Evolutionary conservation across 768 basidiomycete species (phyloP).

Genomic region (Collybia sordida): DNA sequence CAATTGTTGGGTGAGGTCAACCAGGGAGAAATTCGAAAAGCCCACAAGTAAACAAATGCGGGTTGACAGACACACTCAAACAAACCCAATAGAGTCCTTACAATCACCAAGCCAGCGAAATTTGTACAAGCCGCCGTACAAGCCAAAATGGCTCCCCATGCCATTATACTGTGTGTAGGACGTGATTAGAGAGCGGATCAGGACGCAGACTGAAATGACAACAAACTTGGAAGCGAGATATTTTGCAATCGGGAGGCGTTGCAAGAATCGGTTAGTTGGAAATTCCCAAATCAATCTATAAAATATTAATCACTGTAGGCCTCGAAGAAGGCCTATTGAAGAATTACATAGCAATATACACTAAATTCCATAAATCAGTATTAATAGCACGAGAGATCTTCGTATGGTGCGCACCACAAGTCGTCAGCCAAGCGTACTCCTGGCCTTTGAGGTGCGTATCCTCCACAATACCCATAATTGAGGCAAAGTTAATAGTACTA

Average conservation of each 20-base stretch:
- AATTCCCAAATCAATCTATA: slow-evolving; percentile 42
- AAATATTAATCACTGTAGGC: neutral
- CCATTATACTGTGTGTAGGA: slow-evolving; percentile 24
- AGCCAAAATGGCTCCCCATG: slow-evolving; percentile 47
- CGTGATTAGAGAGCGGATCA: neutral
- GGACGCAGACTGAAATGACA: neutral
- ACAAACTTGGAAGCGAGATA: slow-evolving; percentile 43
- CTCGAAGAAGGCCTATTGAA: slow-evolving; percentile 2
- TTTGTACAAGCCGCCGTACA: slow-evolving; percentile 48
- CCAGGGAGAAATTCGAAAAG: neutral
- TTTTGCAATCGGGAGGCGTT: slow-evolving; percentile 49
- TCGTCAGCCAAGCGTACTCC: slow-evolving; percentile 49
- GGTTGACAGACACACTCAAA: slow-evolving; percentile 50
- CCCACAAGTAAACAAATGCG: slow-evolving; percentile 43
- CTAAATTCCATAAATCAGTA: slow-evolving; percentile 20
- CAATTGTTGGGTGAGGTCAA: neutral
- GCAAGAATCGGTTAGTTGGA: slow-evolving; percentile 47
- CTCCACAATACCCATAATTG: slow-evolving; percentile 44
- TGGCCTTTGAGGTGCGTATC: slow-evolving; percentile 48
- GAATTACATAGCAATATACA: slow-evolving; percentile 39
- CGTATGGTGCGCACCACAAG: slow-evolving; percentile 34
- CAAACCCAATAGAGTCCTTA: slow-evolving; percentile 46
- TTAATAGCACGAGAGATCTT: neutral
- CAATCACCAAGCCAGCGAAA: slow-evolving; percentile 41
- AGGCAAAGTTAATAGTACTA: slow-evolving; percentile 45